Evolutionary conservation across 345 rosid species (phyloP), one percentile per base, ranked within the genome.

Genomic region (Hibiscus trionum): DNA sequence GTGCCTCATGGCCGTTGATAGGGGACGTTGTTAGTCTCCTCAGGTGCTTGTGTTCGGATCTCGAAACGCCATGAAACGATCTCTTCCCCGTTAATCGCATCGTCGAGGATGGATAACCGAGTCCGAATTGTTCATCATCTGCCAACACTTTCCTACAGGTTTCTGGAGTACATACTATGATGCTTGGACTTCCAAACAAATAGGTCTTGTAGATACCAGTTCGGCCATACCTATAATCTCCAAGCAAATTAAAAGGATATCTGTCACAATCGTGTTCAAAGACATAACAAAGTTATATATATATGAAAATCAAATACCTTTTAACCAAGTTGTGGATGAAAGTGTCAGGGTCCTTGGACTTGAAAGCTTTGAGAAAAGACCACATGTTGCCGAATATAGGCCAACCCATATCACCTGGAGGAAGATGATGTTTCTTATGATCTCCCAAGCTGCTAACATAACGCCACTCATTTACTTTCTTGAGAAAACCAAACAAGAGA

Each of bases 321-420:
- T 16, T 1, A 58, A 57, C 60, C 52, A 71, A 17, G 74, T 59
- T 71, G 55, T 3, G 5, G 56, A 71, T 39, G 66, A 71, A 71
- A 33, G 74, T 1, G 11, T 39, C 42, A 12, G 56, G 66, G 56
- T 59, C 50, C 7, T 70, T 39, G 50, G 86, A 79, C 58, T 73
- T 87, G 82, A 75, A 82, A 74, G 88, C 77, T 61, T 49, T 75
- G 72, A 77, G 77, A 71, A 85, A 84, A 15, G 88, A 77, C 66
- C 24, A 57, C 88, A 80, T 82, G 37, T 80, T 84, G 7, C 74
- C 67, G 11, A 59, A 0, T 5, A 71, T 14, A 71, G 74, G 66
- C 66, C 66, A 17, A 2, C 58, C 58, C 24, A 55, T 55, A n/a
- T 55, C 58, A 17, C 58, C 58, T 55, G 58, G 58, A 55, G 58